phyloP scores from a whole-genome alignment of 495 filamentous ascomycete species.

The Penicillium simplicissimum region DNA sequence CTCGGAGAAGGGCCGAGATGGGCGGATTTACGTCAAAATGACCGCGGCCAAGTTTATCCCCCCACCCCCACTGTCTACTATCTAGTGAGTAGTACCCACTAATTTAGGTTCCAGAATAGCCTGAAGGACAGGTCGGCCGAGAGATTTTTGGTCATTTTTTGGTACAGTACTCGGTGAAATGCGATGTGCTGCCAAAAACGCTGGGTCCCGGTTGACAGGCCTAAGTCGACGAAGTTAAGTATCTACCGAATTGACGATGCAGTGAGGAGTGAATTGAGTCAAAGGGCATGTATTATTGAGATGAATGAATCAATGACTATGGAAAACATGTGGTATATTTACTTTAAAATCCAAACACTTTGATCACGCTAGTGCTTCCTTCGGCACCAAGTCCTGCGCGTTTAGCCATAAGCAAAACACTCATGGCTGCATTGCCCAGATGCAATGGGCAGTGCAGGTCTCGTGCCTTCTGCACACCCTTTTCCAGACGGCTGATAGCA shows the following conservation, averaged over 20 bases:
- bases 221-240: neutral
- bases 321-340: conserved; percentile 12
- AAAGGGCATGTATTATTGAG: neutral
- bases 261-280: neutral
- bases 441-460: conserved; percentile 46
- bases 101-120: neutral
- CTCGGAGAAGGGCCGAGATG: conserved; percentile 19
- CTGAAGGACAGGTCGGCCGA: neutral
- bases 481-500: conserved; percentile 59
- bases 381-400: conserved; percentile 33
- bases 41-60: neutral
- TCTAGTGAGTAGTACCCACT: neutral
- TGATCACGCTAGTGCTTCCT: conserved; percentile 39
- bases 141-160: neutral
- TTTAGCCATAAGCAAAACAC: conserved; percentile 38
- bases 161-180: neutral
- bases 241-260: neutral
- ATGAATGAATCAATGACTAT: neutral
- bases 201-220: neutral
- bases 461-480: conserved; percentile 59
- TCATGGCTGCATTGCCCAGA: conserved; percentile 46
- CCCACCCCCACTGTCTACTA: too few species aligned
- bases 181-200: neutral
- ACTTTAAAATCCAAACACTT: conserved; percentile 32
- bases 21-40: conserved; percentile 14